Conservation (phyloP, 1,284 basidiomycete genomes). For the Tremellales sp. region DNA sequence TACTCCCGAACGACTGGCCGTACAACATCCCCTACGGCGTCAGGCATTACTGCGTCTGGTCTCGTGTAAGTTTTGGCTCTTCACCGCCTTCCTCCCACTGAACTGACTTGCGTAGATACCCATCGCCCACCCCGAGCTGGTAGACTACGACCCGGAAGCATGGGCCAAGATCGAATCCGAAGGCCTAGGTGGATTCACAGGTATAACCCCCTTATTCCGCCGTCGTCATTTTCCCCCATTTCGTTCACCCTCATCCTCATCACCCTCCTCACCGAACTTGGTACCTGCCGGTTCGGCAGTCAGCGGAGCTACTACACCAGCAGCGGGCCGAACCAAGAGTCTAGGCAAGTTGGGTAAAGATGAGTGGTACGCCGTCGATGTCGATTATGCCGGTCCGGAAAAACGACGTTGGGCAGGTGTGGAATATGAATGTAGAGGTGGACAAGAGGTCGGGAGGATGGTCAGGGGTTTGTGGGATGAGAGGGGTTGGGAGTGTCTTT, state of each 20-base stretch:
- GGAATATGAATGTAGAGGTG: slow-evolving; percentile 28
- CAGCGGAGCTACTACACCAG: not conserved
- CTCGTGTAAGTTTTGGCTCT: slow-evolving; percentile 26
- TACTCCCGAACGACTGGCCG: slow-evolving; percentile 48
- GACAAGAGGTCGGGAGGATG: slow-evolving; percentile 42
- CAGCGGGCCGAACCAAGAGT: not conserved
- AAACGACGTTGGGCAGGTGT: slow-evolving; percentile 32
- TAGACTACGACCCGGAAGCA: slow-evolving; percentile 28
- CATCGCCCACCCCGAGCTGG: slow-evolving; percentile 41
- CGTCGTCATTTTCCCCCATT: slow-evolving; percentile 2
- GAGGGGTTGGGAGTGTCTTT: slow-evolving; percentile 47
- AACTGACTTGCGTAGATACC: slow-evolving; percentile 32
- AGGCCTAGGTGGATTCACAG: slow-evolving; percentile 44
- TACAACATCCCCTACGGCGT: slow-evolving; percentile 45
- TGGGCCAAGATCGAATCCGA: slow-evolving; percentile 39
- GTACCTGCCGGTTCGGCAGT: not conserved
- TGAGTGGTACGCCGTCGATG: slow-evolving; percentile 36
- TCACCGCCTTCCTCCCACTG: not conserved
- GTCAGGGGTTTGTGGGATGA: slow-evolving; percentile 42
- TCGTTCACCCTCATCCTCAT: not conserved
- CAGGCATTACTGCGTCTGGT: slow-evolving; percentile 45
- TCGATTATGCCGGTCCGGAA: slow-evolving; percentile 27
- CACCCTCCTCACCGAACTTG: not conserved
- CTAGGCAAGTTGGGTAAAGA: slow-evolving; percentile 4
- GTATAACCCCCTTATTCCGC: slow-evolving; percentile 21